These are phyloP conservation scores for Meyerozyma sp. DNA, from an alignment of 1,139 yeast species.

Conservation along the genomic window DNA sequence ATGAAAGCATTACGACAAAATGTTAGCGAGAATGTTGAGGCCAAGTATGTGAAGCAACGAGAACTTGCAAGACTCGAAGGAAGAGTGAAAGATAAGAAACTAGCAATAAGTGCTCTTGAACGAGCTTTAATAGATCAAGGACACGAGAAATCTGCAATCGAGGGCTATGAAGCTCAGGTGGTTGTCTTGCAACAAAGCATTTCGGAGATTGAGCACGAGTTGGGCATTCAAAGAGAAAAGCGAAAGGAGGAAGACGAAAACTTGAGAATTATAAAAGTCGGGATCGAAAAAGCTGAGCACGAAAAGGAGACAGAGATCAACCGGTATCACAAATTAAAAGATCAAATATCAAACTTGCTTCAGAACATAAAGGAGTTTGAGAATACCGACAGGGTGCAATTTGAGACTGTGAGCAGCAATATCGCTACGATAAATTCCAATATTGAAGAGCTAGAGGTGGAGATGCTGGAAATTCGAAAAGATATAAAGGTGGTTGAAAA, in stretches of 20 bases:
- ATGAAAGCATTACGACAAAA: constrained; percentile 43
- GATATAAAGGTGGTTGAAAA: constrained; percentile 20
- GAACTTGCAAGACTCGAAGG: constrained; percentile 48
- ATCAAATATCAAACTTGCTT: neutral
- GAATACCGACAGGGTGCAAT: constrained; percentile 19
- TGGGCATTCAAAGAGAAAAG: neutral
- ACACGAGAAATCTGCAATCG: constrained; percentile 26
- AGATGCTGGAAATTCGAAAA: constrained; percentile 4
- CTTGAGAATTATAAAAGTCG: neutral
- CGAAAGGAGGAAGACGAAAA: neutral
- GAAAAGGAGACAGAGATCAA: neutral
- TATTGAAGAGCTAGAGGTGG: constrained; percentile 20
- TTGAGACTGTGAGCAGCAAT: constrained; percentile 24
- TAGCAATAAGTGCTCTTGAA: constrained; percentile 38
- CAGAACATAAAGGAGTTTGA: neutral
- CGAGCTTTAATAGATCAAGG: constrained; percentile 5
- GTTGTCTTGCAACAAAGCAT: neutral
- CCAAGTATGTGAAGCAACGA: constrained; percentile 44
- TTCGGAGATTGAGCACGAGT: neutral
- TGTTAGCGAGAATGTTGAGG: constrained; percentile 39
- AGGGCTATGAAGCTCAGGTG: constrained; percentile 1
- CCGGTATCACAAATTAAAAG: neutral
- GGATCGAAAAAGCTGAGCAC: neutral
- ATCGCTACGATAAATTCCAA: neutral
- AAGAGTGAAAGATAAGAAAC: constrained; percentile 50